Evolutionary conservation across 2,329 filamentous ascomycete genomes (phyloP), one percentile per base, ranked within the genome.

Genomic region (Aspergillus tubingensis): DNA sequence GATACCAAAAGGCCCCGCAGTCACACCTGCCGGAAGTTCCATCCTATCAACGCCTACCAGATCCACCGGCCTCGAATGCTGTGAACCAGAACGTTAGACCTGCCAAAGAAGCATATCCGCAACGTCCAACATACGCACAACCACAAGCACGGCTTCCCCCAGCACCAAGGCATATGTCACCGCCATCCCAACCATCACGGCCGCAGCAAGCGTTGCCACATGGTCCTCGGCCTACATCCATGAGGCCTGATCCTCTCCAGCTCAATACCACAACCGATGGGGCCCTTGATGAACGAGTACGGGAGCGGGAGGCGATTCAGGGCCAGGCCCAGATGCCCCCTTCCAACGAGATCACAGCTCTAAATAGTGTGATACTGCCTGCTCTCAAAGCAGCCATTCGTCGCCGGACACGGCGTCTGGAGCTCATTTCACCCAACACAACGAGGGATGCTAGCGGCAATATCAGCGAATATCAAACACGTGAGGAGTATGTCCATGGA

Each of bases 311-410:
- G 11, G 41, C 53, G n/a, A 72, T 52, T 66, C 65, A 54, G 49
- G 66, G 32, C 5, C 32, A 36, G 32, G 11, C 11, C 2, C 32
- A 36, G 32, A 36, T 41, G 38, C 65, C 57, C 62, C 68, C 47
- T 58, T 69, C 62, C 8, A 87, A 85, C 11, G 90, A 96, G 60
- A 84, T 96, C 21, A 95, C 96, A 56, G 92, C 93, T 2, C 83
- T 97, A 1, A 91, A 90, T 71, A 91, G 94, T 67, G 94, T 99
- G 54, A 91, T 99, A 39, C 88, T 98, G 64, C 95, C 95, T 0
- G 94, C 95, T 2, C 84, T 99, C 2, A 92, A 96, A 76, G 91
- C 95, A 67, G 92, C 95, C 7, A 86, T 98, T 19, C 91, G 92
- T 74, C 86, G 95, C 54, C 89, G 95, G 56, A 80, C 80, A 25